Conservation (phyloP, 2,329 filamentous ascomycete species). For the Talaromyces sp. region DNA sequence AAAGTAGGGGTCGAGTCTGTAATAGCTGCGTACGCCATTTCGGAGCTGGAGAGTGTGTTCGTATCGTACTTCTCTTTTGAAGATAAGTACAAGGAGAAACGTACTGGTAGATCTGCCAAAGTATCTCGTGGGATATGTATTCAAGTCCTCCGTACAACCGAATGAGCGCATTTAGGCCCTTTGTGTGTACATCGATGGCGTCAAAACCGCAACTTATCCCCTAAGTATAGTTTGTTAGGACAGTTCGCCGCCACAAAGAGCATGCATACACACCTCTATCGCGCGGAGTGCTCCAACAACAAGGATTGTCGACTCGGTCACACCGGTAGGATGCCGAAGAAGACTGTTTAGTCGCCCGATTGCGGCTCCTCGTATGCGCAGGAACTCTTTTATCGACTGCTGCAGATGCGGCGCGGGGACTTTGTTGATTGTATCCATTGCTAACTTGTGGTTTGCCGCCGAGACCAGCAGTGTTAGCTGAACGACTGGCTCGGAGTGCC, state of each 20-base stretch:
- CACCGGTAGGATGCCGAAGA: not conserved
- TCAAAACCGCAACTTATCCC: not conserved
- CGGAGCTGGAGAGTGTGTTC: not conserved
- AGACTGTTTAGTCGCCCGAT: not conserved
- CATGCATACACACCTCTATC: not conserved
- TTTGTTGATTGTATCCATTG: slow-evolving; percentile 1
- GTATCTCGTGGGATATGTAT: not conserved
- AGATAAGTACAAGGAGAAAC: not conserved
- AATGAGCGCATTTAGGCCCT: not conserved
- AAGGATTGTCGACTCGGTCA: not conserved
- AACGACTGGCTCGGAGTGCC: not conserved
- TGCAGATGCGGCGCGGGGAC: not conserved
- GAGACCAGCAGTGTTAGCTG: not conserved
- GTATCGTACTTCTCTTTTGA: no score
- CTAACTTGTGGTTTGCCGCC: not conserved
- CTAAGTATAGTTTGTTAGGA: not conserved
- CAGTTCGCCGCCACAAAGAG: not conserved
- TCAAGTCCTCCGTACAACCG: not conserved
- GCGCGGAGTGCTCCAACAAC: not conserved
- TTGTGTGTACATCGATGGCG: not conserved
- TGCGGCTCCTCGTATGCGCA: not conserved
- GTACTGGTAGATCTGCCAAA: not conserved
- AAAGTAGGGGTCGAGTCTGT: not conserved
- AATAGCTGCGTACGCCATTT: not conserved
- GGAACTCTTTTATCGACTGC: not conserved